Evolutionary conservation across 495 filamentous ascomycete species (phyloP), one percentile per base, ranked within the genome.

Genomic region (Opeltia flavorubescens): DNA sequence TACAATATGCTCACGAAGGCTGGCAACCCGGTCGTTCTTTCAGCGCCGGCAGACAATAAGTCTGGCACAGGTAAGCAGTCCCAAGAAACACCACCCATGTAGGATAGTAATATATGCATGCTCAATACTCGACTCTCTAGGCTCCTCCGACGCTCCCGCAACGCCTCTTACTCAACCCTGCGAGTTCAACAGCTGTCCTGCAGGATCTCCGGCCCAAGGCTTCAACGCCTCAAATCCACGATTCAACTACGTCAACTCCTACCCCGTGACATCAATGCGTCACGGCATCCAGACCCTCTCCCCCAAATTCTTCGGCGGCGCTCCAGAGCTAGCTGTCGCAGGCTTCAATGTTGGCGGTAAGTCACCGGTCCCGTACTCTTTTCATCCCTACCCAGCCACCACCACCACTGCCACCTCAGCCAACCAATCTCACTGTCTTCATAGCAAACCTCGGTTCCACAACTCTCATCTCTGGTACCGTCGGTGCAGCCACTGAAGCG

Each of bases 231-330:
- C 75, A 0, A 64, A 72, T 44, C 68, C 77, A 20, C 66, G 68
- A 0, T 64, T 81, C 36, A 81, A 82, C 59, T 83, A 78, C 63
- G 79, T 84, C 36, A 84, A 84, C 59, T 78, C 75, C 1, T 82
- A 68, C 57, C 78, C 80, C 0, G 75, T 77, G 5, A 82, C 78
- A 0, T 69, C 77, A 0, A 80, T 81, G 55, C 69, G 72, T 29
- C 70, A 77, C 50, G 79, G 79, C 33, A 78, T 84, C 62, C 55
- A 76, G 51, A 71, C 59, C 0, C 55, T 77, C 28, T 66, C 67
- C 0, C 68, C 72, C 1, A 58, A 64, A 11, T 63, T 74, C 50
- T 81, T 75, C 58, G 56, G 62, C 52, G 70, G 67, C 27, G 44
- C 52, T 0, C 70, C 72, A 0, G 78, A 80, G 21, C 65, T 84